Conservation (phyloP, 106 monocot genomes). For the Allium fistulosum region DNA sequence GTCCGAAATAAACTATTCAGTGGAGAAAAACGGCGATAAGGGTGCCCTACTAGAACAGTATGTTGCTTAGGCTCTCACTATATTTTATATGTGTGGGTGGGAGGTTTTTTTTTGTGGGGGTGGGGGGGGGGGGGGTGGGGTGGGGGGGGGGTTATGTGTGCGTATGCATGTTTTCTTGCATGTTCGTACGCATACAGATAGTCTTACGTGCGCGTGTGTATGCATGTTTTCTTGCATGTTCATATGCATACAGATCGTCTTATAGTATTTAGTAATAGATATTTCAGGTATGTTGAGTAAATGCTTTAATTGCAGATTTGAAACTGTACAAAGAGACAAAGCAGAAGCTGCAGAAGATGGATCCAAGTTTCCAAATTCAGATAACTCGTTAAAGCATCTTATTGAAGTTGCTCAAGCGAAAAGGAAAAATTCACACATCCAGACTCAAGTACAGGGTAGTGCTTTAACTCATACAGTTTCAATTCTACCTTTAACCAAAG, state of each 20-base stretch:
- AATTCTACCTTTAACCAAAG: constrained; percentile 29
- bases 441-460: constrained; percentile 18
- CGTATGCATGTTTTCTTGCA: too few species aligned
- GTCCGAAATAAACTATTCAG: constrained; percentile 47
- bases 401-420: constrained; percentile 95
- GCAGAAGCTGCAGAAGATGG: constrained; percentile 15
- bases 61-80: constrained; percentile 3
- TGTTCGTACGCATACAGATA: too few species aligned
- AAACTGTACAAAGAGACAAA: constrained; percentile 15
- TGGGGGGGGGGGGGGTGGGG: too few species aligned
- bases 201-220: background rate
- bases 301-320: constrained; percentile 25
- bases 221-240: background rate
- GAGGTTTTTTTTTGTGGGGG: background rate
- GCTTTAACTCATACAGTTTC: constrained; percentile 22
- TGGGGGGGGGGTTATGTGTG: too few species aligned
- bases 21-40: constrained; percentile 35
- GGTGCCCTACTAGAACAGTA: constrained; percentile 18
- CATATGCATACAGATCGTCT: background rate
- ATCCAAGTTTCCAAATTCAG: constrained; percentile 32
- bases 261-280: background rate
- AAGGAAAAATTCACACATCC: constrained; percentile 55
- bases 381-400: constrained; percentile 71
- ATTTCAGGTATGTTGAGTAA: background rate
- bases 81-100: background rate